A percentile compares a stretch with the other conserved stretches of the same genome.
Evolutionary conservation across 2,329 filamentous ascomycete genomes (phyloP).

Genomic region (Fusarium globosum): DNA sequence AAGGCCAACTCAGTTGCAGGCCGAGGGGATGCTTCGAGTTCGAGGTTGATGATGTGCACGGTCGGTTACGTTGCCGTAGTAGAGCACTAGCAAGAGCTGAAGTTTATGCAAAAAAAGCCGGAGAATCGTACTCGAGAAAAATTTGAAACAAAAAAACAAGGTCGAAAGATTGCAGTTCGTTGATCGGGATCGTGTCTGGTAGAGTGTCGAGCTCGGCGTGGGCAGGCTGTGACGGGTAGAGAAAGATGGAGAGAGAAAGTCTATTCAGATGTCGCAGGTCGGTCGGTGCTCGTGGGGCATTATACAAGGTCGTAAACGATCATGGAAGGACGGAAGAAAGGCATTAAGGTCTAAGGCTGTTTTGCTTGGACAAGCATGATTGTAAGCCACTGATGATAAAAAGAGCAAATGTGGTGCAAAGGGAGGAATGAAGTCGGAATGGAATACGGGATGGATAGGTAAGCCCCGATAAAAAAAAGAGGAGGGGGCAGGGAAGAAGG

Average conservation of each 20-base stretch:
- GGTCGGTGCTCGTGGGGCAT: constrained; percentile 42
- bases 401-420: constrained; percentile 32
- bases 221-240: constrained; percentile 27
- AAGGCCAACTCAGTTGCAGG: constrained; percentile 36
- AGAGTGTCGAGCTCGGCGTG: constrained; percentile 30
- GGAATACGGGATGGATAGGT: constrained; percentile 36
- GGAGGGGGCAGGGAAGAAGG: constrained; percentile 43
- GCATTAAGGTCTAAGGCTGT: constrained; percentile 45
- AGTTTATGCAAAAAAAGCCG: constrained; percentile 35
- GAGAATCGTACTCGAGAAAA: constrained; percentile 7
- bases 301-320: constrained; percentile 45
- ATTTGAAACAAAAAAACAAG: neutral
- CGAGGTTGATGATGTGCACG: constrained; percentile 38
- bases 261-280: constrained; percentile 39
- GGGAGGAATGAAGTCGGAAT: constrained; percentile 40
- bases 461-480: constrained; percentile 41
- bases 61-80: constrained; percentile 22
- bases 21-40: constrained; percentile 25
- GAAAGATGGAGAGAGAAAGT: constrained; percentile 30
- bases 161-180: constrained; percentile 5
- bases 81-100: constrained; percentile 27
- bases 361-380: constrained; percentile 32
- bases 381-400: constrained; percentile 38
- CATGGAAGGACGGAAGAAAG: constrained; percentile 41
- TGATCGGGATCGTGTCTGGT: constrained; percentile 11